A percentile compares a stretch with the other conserved stretches of the same genome.
Conservation (phyloP, 768 basidiomycete species). For the Mycena metata region DNA sequence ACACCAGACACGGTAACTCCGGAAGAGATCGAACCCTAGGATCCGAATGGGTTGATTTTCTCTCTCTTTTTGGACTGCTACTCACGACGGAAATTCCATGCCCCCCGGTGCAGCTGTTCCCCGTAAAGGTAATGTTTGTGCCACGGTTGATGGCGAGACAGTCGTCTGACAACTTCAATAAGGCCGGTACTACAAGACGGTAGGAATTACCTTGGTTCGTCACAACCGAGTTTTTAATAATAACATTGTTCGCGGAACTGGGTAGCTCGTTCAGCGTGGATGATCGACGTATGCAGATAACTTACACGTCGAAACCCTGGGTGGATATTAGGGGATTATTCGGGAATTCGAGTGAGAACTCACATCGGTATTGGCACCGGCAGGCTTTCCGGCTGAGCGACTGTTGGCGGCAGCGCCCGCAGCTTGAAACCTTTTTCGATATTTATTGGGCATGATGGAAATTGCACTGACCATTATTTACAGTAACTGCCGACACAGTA, state of each 20-base stretch:
- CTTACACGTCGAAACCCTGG: conserved; percentile 25
- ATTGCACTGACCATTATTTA: conserved; percentile 31
- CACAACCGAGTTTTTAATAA: conserved; percentile 36
- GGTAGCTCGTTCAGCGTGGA: not conserved
- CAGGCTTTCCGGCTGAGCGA: conserved; percentile 35
- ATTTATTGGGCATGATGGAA: too few species aligned
- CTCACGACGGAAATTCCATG: conserved; percentile 36
- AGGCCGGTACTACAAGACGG: not conserved
- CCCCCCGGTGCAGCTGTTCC: conserved; percentile 38
- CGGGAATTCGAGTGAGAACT: not conserved
- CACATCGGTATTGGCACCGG: conserved; percentile 40
- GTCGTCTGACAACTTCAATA: conserved; percentile 25
- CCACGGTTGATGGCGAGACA: conserved; percentile 41
- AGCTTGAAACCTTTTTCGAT: conserved; percentile 14
- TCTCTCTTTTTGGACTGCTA: not conserved
- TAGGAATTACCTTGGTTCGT: conserved; percentile 35
- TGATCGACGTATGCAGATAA: not conserved
- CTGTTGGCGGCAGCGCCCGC: conserved; percentile 36
- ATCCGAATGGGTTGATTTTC: not conserved
- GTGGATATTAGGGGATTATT: not conserved
- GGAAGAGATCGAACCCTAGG: conserved; percentile 34
- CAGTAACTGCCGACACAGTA: conserved; percentile 33
- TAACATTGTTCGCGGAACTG: conserved; percentile 35
- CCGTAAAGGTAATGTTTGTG: conserved; percentile 37
- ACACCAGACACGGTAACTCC: conserved; percentile 27